Evolutionary conservation across 768 basidiomycete genomes (phyloP), one percentile per base, ranked within the genome.

Genomic region (Lanmaoa rubissima): DNA sequence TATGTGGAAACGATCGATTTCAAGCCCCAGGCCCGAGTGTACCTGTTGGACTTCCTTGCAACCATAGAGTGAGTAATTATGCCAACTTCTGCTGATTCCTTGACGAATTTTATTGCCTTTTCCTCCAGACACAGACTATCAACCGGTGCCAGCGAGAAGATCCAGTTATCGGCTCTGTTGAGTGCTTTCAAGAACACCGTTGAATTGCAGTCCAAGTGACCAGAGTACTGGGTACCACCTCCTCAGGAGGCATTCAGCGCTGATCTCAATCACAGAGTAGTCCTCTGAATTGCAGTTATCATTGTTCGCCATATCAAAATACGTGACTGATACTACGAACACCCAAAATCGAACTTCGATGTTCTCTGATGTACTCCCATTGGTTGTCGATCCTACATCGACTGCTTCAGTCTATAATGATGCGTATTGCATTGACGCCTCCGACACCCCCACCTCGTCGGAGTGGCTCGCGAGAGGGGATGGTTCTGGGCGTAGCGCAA

Each of bases 141-240:
- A 1, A 87, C 94, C 0, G 97, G 97, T 1, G 94, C 90, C 1
- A 95, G 77, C 61, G 97, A 99, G 73, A 98, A 94, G 67, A 85
- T 99, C 51, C 97, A 98, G 68, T 69, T 98, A 50, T 93, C 93
- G 8, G 94, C 94, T 1, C 73, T 99, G 58, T 76, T 98, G 5
- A 94, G 90, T 4, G 90, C 90, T 6, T 96, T 98, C 78, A 99
- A 99, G 73, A 88, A 91, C 59, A 85, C 92, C 0, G 90, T 97
- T 8, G 92, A 96, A 67, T 67, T 92, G 46, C 80, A 86, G 28
- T 74, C 81, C 17, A 85, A 81, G 61, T 66, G 50, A 70, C 41
- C 13, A 41, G 42, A 21, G 34, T 35, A 46, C 14, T 12, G 5
- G 12, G 11, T n/a, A 34, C 5, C 11, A 53, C 16, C 5, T 32